These are phyloP conservation scores for Oryza glaberrima DNA, from an alignment of 176 grass and related monocot species.

Conservation along the genomic window DNA sequence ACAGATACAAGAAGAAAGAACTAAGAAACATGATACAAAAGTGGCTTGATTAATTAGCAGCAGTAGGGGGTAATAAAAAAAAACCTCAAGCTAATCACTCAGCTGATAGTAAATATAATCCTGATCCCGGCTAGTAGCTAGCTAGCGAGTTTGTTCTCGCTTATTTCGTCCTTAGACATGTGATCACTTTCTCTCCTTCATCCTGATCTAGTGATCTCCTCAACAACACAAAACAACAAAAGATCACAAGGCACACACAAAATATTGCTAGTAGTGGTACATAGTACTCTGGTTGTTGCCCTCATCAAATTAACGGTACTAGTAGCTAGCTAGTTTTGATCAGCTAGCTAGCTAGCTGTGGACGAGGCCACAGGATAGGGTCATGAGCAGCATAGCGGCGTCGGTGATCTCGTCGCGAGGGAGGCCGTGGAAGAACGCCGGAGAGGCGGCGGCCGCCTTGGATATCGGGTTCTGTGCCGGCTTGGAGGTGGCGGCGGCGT, in stretches of 20 bases:
- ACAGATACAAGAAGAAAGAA: conserved; percentile 19
- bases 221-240: conserved; percentile 35
- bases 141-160: conserved; percentile 8
- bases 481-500: background rate
- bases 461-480: background rate
- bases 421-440: conserved; percentile 13
- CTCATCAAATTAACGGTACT: conserved; percentile 26
- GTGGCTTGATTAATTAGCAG: conserved; percentile 25
- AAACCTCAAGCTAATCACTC: conserved; percentile 20
- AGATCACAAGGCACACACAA: conserved; percentile 30
- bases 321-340: conserved; percentile 13
- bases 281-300: conserved; percentile 1
- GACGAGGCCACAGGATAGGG: conserved; percentile 76
- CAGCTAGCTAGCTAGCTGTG: conserved; percentile 45
- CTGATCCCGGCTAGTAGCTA: conserved; percentile 11
- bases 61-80: background rate
- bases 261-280: conserved; percentile 11
- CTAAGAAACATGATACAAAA: conserved; percentile 15
- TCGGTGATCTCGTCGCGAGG: conserved; percentile 75
- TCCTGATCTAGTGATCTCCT: conserved; percentile 21
- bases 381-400: conserved; percentile 92
- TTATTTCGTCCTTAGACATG: conserved; percentile 34
- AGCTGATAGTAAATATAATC: conserved; percentile 21
- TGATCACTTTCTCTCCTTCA: conserved; percentile 31
- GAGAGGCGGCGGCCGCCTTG: conserved; percentile 27